Conservation (phyloP, 2,329 filamentous ascomycete species). For the Trichoderma asperellum region DNA sequence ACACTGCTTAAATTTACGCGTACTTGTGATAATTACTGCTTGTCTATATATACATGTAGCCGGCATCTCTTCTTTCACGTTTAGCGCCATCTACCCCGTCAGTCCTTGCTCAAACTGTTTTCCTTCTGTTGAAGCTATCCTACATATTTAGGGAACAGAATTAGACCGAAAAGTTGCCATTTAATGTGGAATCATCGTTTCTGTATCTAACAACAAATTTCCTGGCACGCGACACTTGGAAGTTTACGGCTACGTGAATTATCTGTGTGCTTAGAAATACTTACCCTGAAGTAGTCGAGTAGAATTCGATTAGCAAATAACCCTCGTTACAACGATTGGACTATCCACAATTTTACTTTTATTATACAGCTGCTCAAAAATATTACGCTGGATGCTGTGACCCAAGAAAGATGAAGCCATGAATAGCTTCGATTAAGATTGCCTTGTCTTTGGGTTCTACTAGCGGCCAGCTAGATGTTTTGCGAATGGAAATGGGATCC, state of each 20-base stretch:
- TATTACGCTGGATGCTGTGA: not conserved
- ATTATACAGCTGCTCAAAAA: not conserved
- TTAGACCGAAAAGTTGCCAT: not conserved
- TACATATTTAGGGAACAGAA: not conserved
- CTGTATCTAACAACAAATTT: not conserved
- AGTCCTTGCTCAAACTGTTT: too few species aligned
- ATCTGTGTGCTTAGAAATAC: not conserved
- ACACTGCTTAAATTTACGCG: too few species aligned
- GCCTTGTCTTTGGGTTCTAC: not conserved
- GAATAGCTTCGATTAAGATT: not conserved
- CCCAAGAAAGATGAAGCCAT: not conserved
- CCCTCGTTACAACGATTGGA: not conserved
- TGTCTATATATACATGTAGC: too few species aligned
- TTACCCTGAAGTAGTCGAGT: not conserved
- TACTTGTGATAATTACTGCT: too few species aligned
- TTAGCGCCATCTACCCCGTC: too few species aligned
- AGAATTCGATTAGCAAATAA: not conserved
- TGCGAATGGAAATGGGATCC: constrained; percentile 10
- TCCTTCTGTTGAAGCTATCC: not conserved
- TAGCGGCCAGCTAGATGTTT: constrained; percentile 7
- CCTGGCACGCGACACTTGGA: too few species aligned
- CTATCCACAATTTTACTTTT: not conserved
- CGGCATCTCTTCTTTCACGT: too few species aligned
- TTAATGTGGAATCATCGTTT: not conserved
- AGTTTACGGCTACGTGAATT: not conserved